Evolutionary conservation across 1,284 basidiomycete genomes (phyloP).

Genomic region (Irpex lacteus): DNA sequence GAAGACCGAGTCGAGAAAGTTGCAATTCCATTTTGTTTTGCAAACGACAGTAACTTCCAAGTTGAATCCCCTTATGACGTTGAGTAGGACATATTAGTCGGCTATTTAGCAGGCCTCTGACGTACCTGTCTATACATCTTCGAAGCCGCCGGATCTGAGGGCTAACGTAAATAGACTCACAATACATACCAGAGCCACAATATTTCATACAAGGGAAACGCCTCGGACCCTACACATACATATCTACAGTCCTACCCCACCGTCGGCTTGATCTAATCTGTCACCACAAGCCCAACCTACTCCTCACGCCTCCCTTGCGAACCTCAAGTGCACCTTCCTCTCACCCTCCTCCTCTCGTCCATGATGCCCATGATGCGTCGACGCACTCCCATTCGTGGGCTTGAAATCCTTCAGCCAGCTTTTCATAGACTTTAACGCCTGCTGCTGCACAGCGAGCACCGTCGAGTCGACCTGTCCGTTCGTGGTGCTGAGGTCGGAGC

Average conservation of each 20-base stretch:
- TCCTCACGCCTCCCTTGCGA: not conserved
- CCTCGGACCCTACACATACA: not conserved
- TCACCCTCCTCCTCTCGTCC: not conserved
- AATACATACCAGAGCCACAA: not conserved
- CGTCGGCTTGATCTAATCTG: not conserved
- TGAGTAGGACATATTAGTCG: not conserved
- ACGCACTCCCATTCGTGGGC: not conserved
- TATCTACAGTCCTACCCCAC: not conserved
- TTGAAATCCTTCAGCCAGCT: constrained; percentile 48
- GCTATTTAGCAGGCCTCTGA: not conserved
- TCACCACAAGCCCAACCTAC: no score
- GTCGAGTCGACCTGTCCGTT: constrained; percentile 47
- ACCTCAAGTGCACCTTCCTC: not conserved
- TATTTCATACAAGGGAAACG: not conserved
- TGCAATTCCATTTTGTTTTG: no score
- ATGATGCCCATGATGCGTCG: not conserved
- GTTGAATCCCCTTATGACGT: not conserved
- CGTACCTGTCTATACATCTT: not conserved
- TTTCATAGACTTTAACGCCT: constrained; percentile 42
- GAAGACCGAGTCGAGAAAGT: no score
- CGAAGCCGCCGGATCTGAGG: not conserved
- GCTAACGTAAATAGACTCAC: not conserved
- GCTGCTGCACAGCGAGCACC: constrained; percentile 49
- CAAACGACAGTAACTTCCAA: no score
- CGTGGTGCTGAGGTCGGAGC: constrained; percentile 51